Base-by-base conservation (phyloP, 331 rosid species). In the Malus hybrid region DNA sequence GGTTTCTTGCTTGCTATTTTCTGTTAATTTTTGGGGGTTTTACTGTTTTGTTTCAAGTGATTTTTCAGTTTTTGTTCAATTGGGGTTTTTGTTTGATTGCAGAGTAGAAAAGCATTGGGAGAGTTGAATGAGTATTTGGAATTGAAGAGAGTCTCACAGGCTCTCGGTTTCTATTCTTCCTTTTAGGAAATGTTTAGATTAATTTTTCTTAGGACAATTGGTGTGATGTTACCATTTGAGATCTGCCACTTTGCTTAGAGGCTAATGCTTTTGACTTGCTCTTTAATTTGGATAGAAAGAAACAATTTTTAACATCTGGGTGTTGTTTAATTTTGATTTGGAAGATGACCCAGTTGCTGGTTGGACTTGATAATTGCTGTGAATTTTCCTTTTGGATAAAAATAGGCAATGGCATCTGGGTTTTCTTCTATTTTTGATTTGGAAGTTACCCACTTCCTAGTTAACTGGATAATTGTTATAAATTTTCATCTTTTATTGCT, bases 191-290 rank as follows among this genome's bases (percentile, higher is more conserved):
- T 39, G 46, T 39, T 39, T 39, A 39, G 46, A 39, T 39, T 39
- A 39, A 39, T 39, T 39, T 39, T 39, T 39, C 46, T 39, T 39
- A 39, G 13, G 46, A 39, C 46, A 39, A 39, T 39, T 39, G 46
- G 46, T 39, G 46, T 19, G 62, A 78, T 82, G 72, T 70, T 42
- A 75, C 73, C 64, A 52, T 83, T 80, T 79, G 81, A 86, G 93
- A 91, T 91, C 96, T 88, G 83, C 84, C 88, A 58, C 75, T 82
- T 78, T 72, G 78, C 75, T 73, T 74, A 26, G 78, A 86, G 96
- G 93, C 84, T 80, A 72, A 70, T 89, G 79, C 78, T 3, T 69
- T 79, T 32, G 48, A 52, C 44, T 79, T 78, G 61, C 68, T 77
- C 66, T 78, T 71, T 72, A 63, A 60, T 72, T 80, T 67, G 65